These are phyloP conservation scores for Angophora floribunda DNA, from an alignment of 345 rosid genomes.

Conservation along the genomic window DNA sequence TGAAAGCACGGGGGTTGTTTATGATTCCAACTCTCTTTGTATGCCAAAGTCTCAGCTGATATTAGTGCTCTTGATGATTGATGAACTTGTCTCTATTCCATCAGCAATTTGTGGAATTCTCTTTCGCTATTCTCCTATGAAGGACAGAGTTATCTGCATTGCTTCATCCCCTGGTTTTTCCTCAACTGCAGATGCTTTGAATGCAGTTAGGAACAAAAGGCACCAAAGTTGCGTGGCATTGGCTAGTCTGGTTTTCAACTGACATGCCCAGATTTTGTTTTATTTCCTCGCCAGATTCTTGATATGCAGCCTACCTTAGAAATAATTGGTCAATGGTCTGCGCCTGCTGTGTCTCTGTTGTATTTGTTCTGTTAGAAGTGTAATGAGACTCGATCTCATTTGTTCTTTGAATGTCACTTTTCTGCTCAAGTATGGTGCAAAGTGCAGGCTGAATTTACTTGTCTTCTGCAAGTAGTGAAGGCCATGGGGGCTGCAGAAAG, in stretches of 20 bases:
- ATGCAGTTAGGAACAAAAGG: neutral
- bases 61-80: neutral
- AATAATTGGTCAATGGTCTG: too few relatives aligned
- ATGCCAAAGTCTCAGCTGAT: neutral
- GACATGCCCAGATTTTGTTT: neutral
- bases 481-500: neutral
- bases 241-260: neutral
- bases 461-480: neutral
- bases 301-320: rapidly evolving
- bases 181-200: neutral
- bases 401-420: neutral
- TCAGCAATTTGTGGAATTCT: neutral
- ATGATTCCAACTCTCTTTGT: neutral
- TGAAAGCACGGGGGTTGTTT: neutral
- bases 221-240: neutral
- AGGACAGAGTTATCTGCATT: neutral
- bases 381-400: neutral
- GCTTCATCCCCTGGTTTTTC: neutral
- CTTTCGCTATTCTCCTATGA: neutral
- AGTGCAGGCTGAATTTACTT: neutral
- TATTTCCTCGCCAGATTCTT: too few relatives aligned
- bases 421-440: neutral
- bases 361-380: too few relatives aligned
- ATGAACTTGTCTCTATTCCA: neutral
- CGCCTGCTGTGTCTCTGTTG: too few relatives aligned